These are phyloP conservation scores for Kurtzmaniella fragi DNA, from an alignment of 805 yeast species.

Conservation along the genomic window DNA sequence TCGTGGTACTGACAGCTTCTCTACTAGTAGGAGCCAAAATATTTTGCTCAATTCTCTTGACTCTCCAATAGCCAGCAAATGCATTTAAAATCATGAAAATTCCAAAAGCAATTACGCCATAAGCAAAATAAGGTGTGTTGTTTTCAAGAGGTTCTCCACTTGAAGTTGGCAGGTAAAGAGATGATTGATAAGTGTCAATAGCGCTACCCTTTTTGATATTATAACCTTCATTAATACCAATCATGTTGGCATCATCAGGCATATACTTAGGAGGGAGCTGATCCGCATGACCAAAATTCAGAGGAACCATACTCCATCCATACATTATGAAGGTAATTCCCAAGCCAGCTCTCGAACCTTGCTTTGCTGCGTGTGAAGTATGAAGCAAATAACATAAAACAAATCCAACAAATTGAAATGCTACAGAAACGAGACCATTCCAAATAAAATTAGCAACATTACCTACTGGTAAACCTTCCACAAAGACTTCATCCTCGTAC, in stretches of 20 bases:
- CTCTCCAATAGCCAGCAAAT: slow-evolving; percentile 64
- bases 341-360: slow-evolving; percentile 89
- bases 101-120: slow-evolving; percentile 65
- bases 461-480: slow-evolving; percentile 95
- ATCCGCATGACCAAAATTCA: slow-evolving; percentile 35
- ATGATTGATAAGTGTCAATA: slow-evolving; percentile 26
- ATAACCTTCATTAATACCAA: slow-evolving; percentile 24
- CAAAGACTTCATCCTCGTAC: slow-evolving; percentile 83
- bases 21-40: slow-evolving; percentile 45
- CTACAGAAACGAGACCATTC: slow-evolving; percentile 84
- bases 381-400: slow-evolving; percentile 84
- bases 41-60: slow-evolving; percentile 68
- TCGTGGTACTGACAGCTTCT: background rate
- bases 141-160: slow-evolving; percentile 4
- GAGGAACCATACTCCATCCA: slow-evolving; percentile 40
- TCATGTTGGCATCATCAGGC: slow-evolving; percentile 30
- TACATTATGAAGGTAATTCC: slow-evolving; percentile 78
- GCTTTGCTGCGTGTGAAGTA: slow-evolving; percentile 95
- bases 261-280: slow-evolving; percentile 26
- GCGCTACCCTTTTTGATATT: slow-evolving; percentile 19
- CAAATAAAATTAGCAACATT: slow-evolving; percentile 82
- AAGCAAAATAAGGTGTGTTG: slow-evolving; percentile 51
- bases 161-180: slow-evolving; percentile 11
- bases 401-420: slow-evolving; percentile 93
- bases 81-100: slow-evolving; percentile 60